Base-by-base conservation (phyloP, 139 green algal genomes). In the Spirogloea muscicola region DNA sequence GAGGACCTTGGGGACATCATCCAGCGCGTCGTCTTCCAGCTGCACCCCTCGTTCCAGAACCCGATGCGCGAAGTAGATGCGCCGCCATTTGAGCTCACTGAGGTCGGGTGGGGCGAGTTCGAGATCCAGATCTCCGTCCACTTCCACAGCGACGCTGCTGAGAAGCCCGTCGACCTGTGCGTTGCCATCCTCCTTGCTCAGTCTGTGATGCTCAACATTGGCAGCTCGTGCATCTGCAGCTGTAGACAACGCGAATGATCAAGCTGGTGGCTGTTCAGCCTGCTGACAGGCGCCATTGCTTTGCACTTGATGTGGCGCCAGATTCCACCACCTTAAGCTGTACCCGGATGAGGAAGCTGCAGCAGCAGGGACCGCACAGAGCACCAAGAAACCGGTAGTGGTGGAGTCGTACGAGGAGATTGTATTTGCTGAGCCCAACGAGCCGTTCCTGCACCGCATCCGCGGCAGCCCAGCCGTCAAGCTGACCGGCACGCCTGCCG, bases 21-120 rank as follows among this genome's bases (percentile, higher is more conserved):
- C 41, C 69, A 98, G 13, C 90, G 87, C 73, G 93, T 96, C 0
- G 82, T 84, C 0, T 98, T 98, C 82, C 81, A 93, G 44, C 84
- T 98, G 80, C 94, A 98, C 74, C 77, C 87, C 2, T 91, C 71
- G 10, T 98, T 98, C 76, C 48, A 76, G 1, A 90, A 93, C 40
- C 87, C 93, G 2, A 82, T 66, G 16, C 59, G 70, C 36, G 43
- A 83, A 2, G 46, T 92, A 1, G 63, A 86, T 2, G 9, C 58
- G 27, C 81, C 84, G 48, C 87, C 88, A 0, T 92, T 85, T 48
- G 83, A 92, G 69, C 64, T 94, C 16, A 94, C 84, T 25, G 94
- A 98, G 77, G 84, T 72, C 31, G 94, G 94, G 10, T 98, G 94
- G 94, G 94, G 94, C 42, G 94, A 98, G 84, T 98, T 98, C 77